Conservation (phyloP, 768 basidiomycete species). For the Hygrocybe punicea region DNA sequence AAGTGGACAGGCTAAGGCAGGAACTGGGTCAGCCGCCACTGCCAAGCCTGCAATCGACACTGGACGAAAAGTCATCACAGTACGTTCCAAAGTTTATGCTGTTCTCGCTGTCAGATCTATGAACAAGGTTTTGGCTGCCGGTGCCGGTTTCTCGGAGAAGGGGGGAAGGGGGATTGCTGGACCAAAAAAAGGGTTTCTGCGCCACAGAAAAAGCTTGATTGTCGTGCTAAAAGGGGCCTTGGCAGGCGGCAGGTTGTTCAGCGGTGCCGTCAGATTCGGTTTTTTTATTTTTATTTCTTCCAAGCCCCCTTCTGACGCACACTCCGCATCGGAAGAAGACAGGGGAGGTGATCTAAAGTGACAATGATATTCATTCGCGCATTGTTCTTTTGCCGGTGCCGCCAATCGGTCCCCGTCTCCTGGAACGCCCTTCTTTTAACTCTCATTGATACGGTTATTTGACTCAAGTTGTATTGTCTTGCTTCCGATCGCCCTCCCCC, state of each 20-base stretch:
- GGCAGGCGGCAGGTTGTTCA: not conserved
- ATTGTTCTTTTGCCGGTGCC: not conserved
- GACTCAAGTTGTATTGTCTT: no score
- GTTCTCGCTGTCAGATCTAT: constrained; percentile 2
- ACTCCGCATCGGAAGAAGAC: not conserved
- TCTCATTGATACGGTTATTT: no score
- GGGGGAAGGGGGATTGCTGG: no score
- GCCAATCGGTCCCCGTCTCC: not conserved
- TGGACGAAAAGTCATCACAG: constrained; percentile 67
- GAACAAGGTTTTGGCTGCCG: no score
- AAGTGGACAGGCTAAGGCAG: constrained; percentile 70
- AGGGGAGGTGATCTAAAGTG: no score
- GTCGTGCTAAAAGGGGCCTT: no score
- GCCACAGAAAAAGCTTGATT: no score
- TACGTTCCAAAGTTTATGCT: constrained; percentile 27
- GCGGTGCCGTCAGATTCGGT: not conserved
- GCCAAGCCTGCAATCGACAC: constrained; percentile 64
- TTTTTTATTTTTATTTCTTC: constrained; percentile 5
- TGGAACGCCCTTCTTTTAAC: no score
- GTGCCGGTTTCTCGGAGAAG: no score
- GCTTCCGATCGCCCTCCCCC: no score
- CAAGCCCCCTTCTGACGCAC: constrained; percentile 1
- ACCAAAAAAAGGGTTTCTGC: no score
- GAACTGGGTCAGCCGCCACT: constrained; percentile 76
- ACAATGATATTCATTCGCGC: no score